Evolutionary conservation across 2,329 filamentous ascomycete species (phyloP), one percentile per base, ranked within the genome.

Genomic region (Herpotrichia juniperi): DNA sequence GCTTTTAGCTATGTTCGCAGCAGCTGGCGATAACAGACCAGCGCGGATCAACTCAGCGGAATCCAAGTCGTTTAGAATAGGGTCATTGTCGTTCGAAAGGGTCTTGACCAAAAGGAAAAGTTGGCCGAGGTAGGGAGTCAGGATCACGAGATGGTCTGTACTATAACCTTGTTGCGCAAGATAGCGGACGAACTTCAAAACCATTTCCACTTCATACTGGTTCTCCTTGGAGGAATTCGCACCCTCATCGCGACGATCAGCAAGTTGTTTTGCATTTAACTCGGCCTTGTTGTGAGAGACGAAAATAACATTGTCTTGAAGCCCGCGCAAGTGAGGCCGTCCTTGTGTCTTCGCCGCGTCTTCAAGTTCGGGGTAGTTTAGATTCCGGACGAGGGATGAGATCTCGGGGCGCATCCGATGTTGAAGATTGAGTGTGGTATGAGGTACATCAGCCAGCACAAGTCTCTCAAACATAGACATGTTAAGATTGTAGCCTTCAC

Each of bases 41-140:
- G 87, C 87, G 3, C 76, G 74, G 2, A 87, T 72, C 3, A 92
- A 70, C 21, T 90, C 87, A 34, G 77, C 74, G 0, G 81, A 83
- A 57, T 93, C 89, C 1, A 90, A 69, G 45, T 92, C 88, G 57
- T 86, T 90, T 1, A 93, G 72, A 0, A 86, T 71, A 0, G 86
- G 85, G 55, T 91, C 87, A 43, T 83, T 84, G 0, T 86, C 79
- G 9, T 78, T 69, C 4, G 74, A 73, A 4, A 91, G 72, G 0
- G 71, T 76, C 0, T 85, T 77, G 16, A 75, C 69, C 1, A 92
- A 73, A 0, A 87, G 74, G 2, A 74, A 79, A 0, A 92, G 68
- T 57, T 91, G 88, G 0, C 87, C 88, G 0, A 91, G 75, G 58
- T 93, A 92, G 0, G 89, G 89, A 0, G 87, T 90, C 1, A 92